Percentiles rank a stretch among this genome's conserved stretches.
Evolutionary conservation across 257 asterid genomes (phyloP).

Genomic region (Nicotiana undulata): DNA sequence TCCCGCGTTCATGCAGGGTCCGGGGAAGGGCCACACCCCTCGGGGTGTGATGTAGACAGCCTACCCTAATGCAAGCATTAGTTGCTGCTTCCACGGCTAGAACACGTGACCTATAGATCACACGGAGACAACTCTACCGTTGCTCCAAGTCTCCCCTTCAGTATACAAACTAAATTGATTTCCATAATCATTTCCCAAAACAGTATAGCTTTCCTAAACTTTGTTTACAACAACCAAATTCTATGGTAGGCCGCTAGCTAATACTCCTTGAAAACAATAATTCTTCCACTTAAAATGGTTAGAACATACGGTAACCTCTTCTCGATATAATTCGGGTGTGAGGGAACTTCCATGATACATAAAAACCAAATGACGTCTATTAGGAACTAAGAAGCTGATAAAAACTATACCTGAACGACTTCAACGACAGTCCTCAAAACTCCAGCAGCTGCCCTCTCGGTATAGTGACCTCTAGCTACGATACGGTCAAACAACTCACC

Average conservation of each 20-base stretch:
- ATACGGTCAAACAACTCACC: conserved; percentile 55
- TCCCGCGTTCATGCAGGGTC: no score
- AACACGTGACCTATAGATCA: no score
- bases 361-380: neutral
- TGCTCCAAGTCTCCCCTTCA: neutral
- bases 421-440: conserved; percentile 55
- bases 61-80: no score
- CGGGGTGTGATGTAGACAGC: no score
- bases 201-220: neutral
- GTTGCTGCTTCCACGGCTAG: no score
- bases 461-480: conserved; percentile 52
- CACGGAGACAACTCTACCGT: no score
- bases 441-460: conserved; percentile 51
- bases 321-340: neutral
- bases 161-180: neutral
- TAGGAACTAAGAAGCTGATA: neutral
- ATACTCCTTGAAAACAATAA: neutral
- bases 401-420: conserved; percentile 48
- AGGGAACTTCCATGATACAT: neutral
- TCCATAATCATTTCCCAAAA: neutral
- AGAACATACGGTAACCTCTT: neutral
- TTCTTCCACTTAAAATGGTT: neutral
- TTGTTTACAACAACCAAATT: neutral
- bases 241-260: neutral
- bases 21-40: no score